phyloP scores from a whole-genome alignment of 2,329 filamentous ascomycete species.

The Colletotrichum godetiae region DNA sequence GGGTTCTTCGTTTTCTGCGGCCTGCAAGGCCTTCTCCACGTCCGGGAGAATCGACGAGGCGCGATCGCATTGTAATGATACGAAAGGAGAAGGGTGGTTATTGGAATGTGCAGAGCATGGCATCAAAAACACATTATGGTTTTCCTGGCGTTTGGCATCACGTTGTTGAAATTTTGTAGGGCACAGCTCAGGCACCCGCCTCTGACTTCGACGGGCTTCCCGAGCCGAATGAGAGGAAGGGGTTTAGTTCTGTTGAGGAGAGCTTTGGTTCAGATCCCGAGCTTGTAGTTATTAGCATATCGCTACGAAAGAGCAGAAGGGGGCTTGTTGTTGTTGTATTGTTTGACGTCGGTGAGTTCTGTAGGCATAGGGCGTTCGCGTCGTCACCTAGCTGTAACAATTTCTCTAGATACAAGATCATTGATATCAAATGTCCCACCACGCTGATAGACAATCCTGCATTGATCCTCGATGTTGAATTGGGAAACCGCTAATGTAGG shows the following conservation, averaged over 20 bases:
- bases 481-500: too few species aligned
- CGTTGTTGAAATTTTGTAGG: constrained; percentile 21
- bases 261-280: background rate
- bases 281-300: background rate
- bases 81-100: background rate
- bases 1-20: constrained; percentile 92
- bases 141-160: constrained; percentile 34
- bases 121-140: constrained; percentile 34
- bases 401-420: too few species aligned
- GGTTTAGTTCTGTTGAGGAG: background rate
- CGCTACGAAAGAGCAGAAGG: background rate
- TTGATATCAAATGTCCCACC: too few species aligned
- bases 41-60: constrained; percentile 84
- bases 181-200: background rate
- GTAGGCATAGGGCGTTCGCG: too few species aligned
- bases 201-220: constrained; percentile 1
- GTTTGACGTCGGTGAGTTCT: too few species aligned
- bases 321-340: too few species aligned
- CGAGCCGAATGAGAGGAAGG: background rate
- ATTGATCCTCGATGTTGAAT: too few species aligned
- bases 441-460: too few species aligned
- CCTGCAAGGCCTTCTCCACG: constrained; percentile 87
- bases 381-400: too few species aligned
- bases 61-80: constrained; percentile 76
- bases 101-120: constrained; percentile 7